Evolutionary conservation across 108 stramenopile species (phyloP).

Genomic region (Nitzschia inconspicua): DNA sequence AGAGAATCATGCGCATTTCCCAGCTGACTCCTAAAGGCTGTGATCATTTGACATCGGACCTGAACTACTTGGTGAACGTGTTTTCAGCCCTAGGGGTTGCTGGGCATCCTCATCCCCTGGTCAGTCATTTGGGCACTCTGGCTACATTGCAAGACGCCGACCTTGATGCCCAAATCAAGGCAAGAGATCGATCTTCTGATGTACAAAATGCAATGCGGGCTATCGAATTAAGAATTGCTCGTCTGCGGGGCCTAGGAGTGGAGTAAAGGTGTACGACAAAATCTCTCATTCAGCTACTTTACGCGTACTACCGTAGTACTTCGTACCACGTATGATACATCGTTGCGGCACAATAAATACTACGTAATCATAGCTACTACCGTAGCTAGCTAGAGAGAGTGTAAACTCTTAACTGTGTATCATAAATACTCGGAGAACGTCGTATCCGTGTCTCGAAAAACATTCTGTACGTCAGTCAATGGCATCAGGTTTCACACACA

Average conservation of each 20-base stretch:
- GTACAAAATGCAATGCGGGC: slow-evolving; percentile 37
- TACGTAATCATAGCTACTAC: no score
- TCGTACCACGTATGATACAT: no score
- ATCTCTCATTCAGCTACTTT: no score
- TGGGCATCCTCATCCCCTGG: slow-evolving; percentile 80
- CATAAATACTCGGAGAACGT: no score
- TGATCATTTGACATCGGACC: slow-evolving; percentile 72
- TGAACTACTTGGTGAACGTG: slow-evolving; percentile 81
- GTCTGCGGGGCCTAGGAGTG: slow-evolving; percentile 23
- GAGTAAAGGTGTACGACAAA: no score
- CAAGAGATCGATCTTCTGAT: slow-evolving; percentile 12
- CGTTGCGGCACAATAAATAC: no score
- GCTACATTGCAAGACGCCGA: slow-evolving; percentile 44
- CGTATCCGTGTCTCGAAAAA: no score
- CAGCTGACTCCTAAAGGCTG: slow-evolving; percentile 77
- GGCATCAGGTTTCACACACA: no score
- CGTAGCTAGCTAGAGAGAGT: no score
- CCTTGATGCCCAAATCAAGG: slow-evolving; percentile 33
- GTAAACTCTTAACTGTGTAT: no score
- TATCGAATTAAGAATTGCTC: slow-evolving; percentile 37
- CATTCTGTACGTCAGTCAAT: no score
- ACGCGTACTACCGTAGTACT: no score
- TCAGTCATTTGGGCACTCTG: slow-evolving; percentile 56
- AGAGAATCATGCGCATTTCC: slow-evolving; percentile 73
- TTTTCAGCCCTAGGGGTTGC: slow-evolving; percentile 78